Conservation (phyloP, 2,329 filamentous ascomycete species). For the Rasamsonia emersonii region DNA sequence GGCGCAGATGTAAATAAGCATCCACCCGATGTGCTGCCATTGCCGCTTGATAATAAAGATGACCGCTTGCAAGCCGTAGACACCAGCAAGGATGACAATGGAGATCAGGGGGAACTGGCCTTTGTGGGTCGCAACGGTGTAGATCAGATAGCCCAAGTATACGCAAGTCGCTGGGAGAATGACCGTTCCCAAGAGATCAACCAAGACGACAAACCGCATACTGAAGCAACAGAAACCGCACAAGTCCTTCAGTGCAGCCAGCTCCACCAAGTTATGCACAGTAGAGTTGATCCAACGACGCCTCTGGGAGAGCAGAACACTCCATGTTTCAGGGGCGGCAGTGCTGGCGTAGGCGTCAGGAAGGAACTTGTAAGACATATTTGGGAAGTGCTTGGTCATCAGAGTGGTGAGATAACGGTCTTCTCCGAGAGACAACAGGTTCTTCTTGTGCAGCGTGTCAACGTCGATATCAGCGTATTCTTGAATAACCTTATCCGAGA, state of each 20-base stretch:
- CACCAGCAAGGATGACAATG: slow-evolving; percentile 76
- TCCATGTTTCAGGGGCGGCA: slow-evolving; percentile 89
- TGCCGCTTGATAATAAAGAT: slow-evolving; percentile 96
- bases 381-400: slow-evolving; percentile 96
- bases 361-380: slow-evolving; percentile 93
- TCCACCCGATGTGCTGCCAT: slow-evolving; percentile 99
- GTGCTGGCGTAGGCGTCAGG: slow-evolving; percentile 89
- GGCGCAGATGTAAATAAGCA: slow-evolving; percentile 96
- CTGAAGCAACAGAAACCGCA: slow-evolving; percentile 99
- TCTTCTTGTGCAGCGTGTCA: slow-evolving; percentile 93
- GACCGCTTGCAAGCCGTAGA: slow-evolving; percentile 90
- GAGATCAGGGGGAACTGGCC: slow-evolving; percentile 81
- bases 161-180: slow-evolving; percentile 82
- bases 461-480: slow-evolving; percentile 86
- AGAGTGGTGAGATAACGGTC: slow-evolving; percentile 95
- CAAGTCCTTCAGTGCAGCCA: slow-evolving; percentile 84
- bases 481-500: slow-evolving; percentile 75
- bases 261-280: slow-evolving; percentile 87
- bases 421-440: slow-evolving; percentile 84
- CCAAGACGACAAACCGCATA: slow-evolving; percentile 93
- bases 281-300: slow-evolving; percentile 99
- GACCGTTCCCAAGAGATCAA: slow-evolving; percentile 87
- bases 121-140: slow-evolving; percentile 57
- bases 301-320: slow-evolving; percentile 89
- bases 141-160: slow-evolving; percentile 83